Evolutionary conservation across 2,329 filamentous ascomycete genomes (phyloP), one percentile per base, ranked within the genome.

Genomic region (Aspergillus novoparasiticus): DNA sequence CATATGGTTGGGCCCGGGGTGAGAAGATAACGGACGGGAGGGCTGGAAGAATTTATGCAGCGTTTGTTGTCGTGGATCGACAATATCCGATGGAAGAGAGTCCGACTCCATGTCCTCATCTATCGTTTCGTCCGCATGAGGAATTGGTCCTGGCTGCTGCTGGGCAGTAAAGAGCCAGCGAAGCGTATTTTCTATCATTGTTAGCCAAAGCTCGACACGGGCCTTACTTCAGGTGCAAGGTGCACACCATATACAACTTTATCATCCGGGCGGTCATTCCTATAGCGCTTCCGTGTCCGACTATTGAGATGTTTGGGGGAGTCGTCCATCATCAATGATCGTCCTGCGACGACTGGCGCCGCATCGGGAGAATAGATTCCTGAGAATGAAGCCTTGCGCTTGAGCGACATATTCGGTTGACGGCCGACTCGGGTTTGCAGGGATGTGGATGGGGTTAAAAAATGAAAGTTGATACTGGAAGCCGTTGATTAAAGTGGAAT

Each of bases 181-280:
- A 28, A 81, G 72, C 19, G 79, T 81, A 65, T 80, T 80, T 55
- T 78, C 79, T 81, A 64, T 19, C 56, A 28, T 32, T 39, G 68
- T 75, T 53, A 76, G 70, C 55, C 26, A 45, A 50, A 41, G 36
- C 34, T 46, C 45, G 41, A 30, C n/a, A 19, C 26, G 12, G 8
- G 14, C 11, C 32, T 56, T n/a, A 16, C 36, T 34, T 8, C 26
- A 46, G 10, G 30, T 21, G n/a, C 23, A 48, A 14, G 14, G 32
- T 23, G 59, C 79, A 68, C 76, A 87, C 86, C 82, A 71, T 87
- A 84, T 61, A 89, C 81, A 19, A 79, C 74, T 59, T 82, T 76
- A 60, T 87, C 85, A 59, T 86, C 82, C 0, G 86, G 87, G 51
- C 86, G 80, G 69, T 85, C 83, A 72, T 88, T 83, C 63, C 86